These are phyloP conservation scores for Penicillium concentricum DNA, from an alignment of 2,329 filamentous ascomycete genomes.

Conservation along the genomic window DNA sequence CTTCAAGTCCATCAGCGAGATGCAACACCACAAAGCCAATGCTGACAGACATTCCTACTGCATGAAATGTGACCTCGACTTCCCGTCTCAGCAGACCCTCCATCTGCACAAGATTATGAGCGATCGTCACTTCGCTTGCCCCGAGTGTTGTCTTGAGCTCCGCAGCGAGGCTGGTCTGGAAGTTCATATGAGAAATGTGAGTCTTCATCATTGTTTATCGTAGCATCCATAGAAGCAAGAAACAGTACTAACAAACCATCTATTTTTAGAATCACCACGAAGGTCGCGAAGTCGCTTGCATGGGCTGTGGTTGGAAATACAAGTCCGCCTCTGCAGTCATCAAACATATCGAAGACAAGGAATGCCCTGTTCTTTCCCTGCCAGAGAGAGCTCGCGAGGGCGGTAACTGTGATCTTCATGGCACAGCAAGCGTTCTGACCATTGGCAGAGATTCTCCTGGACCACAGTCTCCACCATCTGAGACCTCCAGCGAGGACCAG, in stretches of 20 bases:
- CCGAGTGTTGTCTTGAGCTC: slow-evolving; percentile 58
- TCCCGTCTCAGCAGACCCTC: slow-evolving; percentile 44
- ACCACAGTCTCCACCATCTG: no score
- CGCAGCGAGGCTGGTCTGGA: slow-evolving; percentile 53
- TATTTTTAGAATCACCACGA: slow-evolving; percentile 47
- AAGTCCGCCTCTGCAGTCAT: slow-evolving; percentile 50
- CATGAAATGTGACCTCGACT: slow-evolving; percentile 46
- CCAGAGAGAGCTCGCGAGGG: slow-evolving; percentile 39
- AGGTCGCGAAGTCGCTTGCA: slow-evolving; percentile 52
- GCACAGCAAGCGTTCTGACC: not conserved
- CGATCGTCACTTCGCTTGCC: slow-evolving; percentile 53
- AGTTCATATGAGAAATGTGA: slow-evolving; percentile 53
- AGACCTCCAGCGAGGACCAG: slow-evolving; percentile 48
- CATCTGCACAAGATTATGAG: slow-evolving; percentile 51
- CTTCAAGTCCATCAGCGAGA: slow-evolving; percentile 48
- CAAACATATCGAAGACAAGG: slow-evolving; percentile 54
- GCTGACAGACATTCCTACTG: slow-evolving; percentile 43
- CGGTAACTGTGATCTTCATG: not conserved
- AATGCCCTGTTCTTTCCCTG: slow-evolving; percentile 47
- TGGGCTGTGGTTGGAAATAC: slow-evolving; percentile 49
- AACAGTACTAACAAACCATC: not conserved
- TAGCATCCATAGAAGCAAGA: not conserved
- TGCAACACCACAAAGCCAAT: slow-evolving; percentile 54
- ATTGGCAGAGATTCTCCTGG: not conserved
- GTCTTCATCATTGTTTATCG: slow-evolving; percentile 5